phyloP scores from a whole-genome alignment of 148 eudicot species.

The Fagopyrum homotropicum region DNA sequence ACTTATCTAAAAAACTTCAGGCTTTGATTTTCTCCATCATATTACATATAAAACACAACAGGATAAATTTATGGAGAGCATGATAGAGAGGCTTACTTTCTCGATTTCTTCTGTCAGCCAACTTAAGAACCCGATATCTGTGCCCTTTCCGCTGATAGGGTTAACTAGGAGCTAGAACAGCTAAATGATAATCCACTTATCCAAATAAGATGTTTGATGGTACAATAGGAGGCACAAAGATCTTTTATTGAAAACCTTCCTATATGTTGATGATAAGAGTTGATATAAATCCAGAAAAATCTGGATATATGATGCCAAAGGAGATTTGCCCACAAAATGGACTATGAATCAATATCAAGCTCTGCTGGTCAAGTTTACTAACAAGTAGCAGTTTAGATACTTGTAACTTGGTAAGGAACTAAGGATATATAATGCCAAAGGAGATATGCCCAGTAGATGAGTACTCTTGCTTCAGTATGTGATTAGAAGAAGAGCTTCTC shows the following conservation, averaged over 20 bases:
- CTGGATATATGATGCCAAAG: slow-evolving; percentile 51
- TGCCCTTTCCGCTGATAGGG: not conserved
- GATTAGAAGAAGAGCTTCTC: too few relatives aligned
- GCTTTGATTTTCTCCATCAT: not conserved
- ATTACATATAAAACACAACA: not conserved
- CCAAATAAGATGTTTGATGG: not conserved
- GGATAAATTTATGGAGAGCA: not conserved
- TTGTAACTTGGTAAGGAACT: not conserved
- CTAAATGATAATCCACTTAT: not conserved
- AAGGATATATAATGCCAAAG: slow-evolving; percentile 7
- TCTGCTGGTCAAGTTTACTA: not conserved
- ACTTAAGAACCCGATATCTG: not conserved
- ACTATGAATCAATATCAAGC: slow-evolving; percentile 9
- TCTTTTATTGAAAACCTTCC: not conserved
- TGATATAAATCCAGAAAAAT: slow-evolving; percentile 19
- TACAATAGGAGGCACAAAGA: not conserved
- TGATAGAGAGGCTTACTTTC: not conserved
- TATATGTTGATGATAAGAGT: slow-evolving; percentile 16
- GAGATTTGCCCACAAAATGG: slow-evolving; percentile 54
- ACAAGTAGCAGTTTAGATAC: not conserved
- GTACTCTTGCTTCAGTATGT: not conserved
- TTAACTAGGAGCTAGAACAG: not conserved
- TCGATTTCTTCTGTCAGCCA: not conserved
- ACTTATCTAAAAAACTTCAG: not conserved
- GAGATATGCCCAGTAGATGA: slow-evolving; percentile 14